These are phyloP conservation scores for Xylariaceae sp. DNA, from an alignment of 2,329 filamentous ascomycete species.

Conservation along the genomic window DNA sequence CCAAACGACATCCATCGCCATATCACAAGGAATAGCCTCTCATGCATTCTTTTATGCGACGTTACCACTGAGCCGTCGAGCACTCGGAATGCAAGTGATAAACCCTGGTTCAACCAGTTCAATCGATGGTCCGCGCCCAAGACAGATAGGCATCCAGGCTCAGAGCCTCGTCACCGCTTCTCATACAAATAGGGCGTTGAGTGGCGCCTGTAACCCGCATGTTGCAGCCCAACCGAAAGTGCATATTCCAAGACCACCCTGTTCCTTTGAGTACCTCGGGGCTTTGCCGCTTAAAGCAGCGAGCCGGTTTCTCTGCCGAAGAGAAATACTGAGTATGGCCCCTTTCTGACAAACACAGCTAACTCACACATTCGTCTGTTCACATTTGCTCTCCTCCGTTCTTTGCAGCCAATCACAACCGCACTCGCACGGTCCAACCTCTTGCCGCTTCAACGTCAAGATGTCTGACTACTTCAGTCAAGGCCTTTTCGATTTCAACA, in stretches of 20 bases:
- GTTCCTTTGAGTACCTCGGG: conserved; percentile 10
- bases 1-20: no score
- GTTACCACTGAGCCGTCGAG: no score
- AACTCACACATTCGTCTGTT: not conserved
- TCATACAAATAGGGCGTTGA: conserved; percentile 21
- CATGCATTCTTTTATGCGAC: no score
- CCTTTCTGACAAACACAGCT: conserved; percentile 3
- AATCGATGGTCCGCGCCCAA: no score
- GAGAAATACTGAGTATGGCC: conserved; percentile 20
- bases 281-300: conserved; percentile 12
- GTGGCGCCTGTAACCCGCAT: conserved; percentile 11
- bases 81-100: no score
- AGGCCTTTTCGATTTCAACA: conserved; percentile 13
- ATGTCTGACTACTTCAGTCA: conserved; percentile 24
- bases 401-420: conserved; percentile 8
- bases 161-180: conserved; percentile 1
- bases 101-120: no score
- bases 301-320: not conserved
- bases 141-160: not conserved
- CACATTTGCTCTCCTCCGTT: conserved; percentile 1
- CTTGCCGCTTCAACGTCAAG: conserved; percentile 22
- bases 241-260: conserved; percentile 14
- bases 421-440: not conserved
- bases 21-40: no score
- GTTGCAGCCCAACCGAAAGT: conserved; percentile 8